These are phyloP conservation scores for Sugiyamaella valdiviana DNA, from an alignment of 805 yeast species.

Conservation along the genomic window DNA sequence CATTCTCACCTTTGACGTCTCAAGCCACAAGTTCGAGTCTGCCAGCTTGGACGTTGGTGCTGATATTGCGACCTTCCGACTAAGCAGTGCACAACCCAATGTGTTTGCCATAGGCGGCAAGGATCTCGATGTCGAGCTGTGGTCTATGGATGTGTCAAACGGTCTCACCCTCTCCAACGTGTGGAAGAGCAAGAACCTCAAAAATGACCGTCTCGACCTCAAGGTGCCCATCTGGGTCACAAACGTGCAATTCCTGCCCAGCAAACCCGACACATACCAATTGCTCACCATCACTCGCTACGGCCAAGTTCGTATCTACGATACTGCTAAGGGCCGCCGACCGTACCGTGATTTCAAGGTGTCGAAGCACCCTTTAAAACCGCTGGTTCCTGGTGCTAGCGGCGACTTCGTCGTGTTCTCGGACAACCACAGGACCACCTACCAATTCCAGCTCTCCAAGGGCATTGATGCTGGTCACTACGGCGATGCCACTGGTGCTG, in stretches of 20 bases:
- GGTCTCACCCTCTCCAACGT: constrained; percentile 30
- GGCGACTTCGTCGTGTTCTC: constrained; percentile 53
- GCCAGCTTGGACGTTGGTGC: background rate
- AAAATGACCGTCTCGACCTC: constrained; percentile 68
- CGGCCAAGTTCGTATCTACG: constrained; percentile 73
- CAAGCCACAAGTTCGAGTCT: constrained; percentile 7
- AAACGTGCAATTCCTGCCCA: constrained; percentile 42
- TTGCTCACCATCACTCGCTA: constrained; percentile 59
- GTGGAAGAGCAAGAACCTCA: constrained; percentile 78
- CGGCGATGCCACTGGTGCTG: constrained; percentile 56
- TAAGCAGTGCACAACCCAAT: constrained; percentile 7
- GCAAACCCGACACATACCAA: constrained; percentile 28
- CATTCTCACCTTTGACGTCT: constrained; percentile 21
- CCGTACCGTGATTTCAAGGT: constrained; percentile 57
- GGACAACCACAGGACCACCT: constrained; percentile 46
- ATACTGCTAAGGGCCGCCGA: constrained; percentile 57
- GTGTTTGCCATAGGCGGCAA: constrained; percentile 81
- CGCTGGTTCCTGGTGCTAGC: constrained; percentile 32
- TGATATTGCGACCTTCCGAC: constrained; percentile 19
- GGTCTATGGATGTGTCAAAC: constrained; percentile 29
- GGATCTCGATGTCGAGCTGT: constrained; percentile 60
- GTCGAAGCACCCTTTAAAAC: constrained; percentile 48
- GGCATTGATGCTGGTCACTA: constrained; percentile 46
- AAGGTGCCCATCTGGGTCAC: constrained; percentile 79
- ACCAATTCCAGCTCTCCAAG: constrained; percentile 39